A percentile compares a stretch with the other conserved stretches of the same genome.
Evolutionary conservation across 2,329 filamentous ascomycete species (phyloP).

Genomic region (Aspergillus sp.): DNA sequence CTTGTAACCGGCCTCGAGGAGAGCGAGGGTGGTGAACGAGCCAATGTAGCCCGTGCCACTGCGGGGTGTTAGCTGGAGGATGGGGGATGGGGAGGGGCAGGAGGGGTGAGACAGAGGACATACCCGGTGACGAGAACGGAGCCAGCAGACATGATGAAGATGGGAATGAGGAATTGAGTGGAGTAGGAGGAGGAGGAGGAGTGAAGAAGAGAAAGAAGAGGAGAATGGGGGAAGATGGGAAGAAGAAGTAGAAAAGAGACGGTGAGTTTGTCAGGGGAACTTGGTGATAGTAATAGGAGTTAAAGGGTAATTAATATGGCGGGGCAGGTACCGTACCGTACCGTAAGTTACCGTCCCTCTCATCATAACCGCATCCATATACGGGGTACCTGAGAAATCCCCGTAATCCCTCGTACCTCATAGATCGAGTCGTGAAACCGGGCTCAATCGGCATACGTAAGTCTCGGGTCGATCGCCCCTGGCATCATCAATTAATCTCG

Average conservation of each 20-base stretch:
- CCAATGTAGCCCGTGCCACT: conserved; percentile 99
- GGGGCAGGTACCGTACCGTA: neutral
- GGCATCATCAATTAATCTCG: neutral
- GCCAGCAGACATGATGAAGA: conserved; percentile 67
- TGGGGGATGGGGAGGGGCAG: conserved; percentile 9
- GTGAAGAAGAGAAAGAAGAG: conserved; percentile 2
- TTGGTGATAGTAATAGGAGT: too few species aligned
- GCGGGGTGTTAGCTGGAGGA: conserved; percentile 18
- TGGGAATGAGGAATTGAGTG: conserved; percentile 1
- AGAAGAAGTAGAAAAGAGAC: conserved; percentile 1
- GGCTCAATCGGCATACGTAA: neutral
- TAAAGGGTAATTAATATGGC: too few species aligned
- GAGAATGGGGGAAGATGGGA: neutral
- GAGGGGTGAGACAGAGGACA: neutral
- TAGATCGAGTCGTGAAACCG: too few species aligned
- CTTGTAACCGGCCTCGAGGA: conserved; percentile 92
- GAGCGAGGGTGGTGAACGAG: conserved; percentile 88
- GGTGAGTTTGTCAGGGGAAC: neutral
- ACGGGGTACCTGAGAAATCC: too few species aligned
- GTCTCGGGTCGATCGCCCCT: neutral
- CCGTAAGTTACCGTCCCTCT: neutral
- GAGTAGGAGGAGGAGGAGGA: neutral
- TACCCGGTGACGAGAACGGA: conserved; percentile 93
- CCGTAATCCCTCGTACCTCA: too few species aligned
- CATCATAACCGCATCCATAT: too few species aligned